phyloP scores from a whole-genome alignment of 495 filamentous ascomycete species.

The Neurospora intermedia region DNA sequence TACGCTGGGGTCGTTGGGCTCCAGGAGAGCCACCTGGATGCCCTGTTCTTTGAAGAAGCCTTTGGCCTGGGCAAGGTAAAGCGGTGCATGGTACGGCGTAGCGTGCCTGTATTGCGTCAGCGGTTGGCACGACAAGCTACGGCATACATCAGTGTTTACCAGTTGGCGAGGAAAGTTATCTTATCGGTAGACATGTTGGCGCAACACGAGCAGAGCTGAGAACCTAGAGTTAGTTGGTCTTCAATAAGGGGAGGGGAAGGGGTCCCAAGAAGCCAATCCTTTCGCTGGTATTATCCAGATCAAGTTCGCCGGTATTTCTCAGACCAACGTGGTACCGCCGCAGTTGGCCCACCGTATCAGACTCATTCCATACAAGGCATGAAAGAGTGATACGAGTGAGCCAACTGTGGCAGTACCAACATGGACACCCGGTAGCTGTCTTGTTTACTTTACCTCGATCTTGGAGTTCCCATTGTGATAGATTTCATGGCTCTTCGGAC shows the following conservation, averaged over 20 bases:
- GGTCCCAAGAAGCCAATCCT: constrained; percentile 60
- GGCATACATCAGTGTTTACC: constrained; percentile 30
- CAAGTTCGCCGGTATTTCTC: constrained; percentile 52
- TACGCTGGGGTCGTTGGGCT: constrained; percentile 58
- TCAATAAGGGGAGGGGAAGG: constrained; percentile 20
- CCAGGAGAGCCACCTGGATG: constrained; percentile 58
- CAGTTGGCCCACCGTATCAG: not conserved
- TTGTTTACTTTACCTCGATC: not conserved
- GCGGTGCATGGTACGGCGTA: constrained; percentile 61
- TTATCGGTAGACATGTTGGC: constrained; percentile 60
- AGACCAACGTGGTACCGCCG: constrained; percentile 9
- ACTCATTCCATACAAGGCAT: not conserved
- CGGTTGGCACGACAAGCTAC: constrained; percentile 2
- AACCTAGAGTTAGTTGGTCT: constrained; percentile 20
- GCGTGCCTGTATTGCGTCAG: constrained; percentile 44
- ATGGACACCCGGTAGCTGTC: not conserved
- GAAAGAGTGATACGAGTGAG: not conserved
- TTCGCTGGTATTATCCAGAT: constrained; percentile 81
- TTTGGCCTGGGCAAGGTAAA: constrained; percentile 59
- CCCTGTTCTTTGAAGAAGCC: constrained; percentile 61
- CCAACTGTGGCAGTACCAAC: not conserved
- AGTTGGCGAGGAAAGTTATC: constrained; percentile 67
- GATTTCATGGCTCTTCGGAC: not conserved
- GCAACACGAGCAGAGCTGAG: constrained; percentile 22
- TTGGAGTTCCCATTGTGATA: not conserved